Percentiles rank a stretch among this genome's conserved stretches.
phyloP scores from a whole-genome alignment of 2,329 filamentous ascomycete genomes.

The Pyricularia pennisetigena region DNA sequence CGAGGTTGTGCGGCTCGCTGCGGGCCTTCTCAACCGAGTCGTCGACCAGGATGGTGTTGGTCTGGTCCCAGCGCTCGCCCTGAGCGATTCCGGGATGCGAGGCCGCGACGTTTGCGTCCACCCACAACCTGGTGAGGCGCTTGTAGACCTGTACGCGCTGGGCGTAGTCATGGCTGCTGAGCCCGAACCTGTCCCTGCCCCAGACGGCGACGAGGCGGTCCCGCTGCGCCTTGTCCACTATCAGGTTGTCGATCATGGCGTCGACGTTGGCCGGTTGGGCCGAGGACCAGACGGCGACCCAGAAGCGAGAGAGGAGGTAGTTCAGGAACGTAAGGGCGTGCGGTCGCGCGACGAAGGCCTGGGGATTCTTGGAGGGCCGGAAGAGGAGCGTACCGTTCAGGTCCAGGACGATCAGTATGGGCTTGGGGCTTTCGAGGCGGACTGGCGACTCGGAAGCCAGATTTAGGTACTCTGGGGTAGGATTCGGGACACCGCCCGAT shows the following conservation, averaged over 20 bases:
- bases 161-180: constrained; percentile 55
- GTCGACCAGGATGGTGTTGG: constrained; percentile 83
- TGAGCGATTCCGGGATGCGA: constrained; percentile 33
- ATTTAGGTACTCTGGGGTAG: constrained; percentile 50
- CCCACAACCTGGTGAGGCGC: constrained; percentile 66
- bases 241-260: constrained; percentile 55
- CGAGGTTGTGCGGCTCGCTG: constrained; percentile 73
- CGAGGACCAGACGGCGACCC: constrained; percentile 86
- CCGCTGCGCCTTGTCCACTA: constrained; percentile 27
- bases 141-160: constrained; percentile 83
- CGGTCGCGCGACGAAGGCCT: constrained; percentile 55
- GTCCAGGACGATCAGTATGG: constrained; percentile 77
- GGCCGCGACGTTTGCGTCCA: constrained; percentile 28
- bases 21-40: constrained; percentile 73
- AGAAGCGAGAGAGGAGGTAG: constrained; percentile 65
- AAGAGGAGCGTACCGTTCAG: constrained; percentile 84
- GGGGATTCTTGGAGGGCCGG: constrained; percentile 47
- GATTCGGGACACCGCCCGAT: constrained; percentile 51
- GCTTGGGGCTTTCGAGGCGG: constrained; percentile 36
- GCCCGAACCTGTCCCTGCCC: constrained; percentile 66
- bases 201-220: constrained; percentile 57
- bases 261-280: constrained; percentile 64
- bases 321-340: constrained; percentile 58
- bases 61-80: constrained; percentile 56
- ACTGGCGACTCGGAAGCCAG: constrained; percentile 36